Evolutionary conservation across 345 rosid species (phyloP).

Genomic region (Gossypium longicalyx): DNA sequence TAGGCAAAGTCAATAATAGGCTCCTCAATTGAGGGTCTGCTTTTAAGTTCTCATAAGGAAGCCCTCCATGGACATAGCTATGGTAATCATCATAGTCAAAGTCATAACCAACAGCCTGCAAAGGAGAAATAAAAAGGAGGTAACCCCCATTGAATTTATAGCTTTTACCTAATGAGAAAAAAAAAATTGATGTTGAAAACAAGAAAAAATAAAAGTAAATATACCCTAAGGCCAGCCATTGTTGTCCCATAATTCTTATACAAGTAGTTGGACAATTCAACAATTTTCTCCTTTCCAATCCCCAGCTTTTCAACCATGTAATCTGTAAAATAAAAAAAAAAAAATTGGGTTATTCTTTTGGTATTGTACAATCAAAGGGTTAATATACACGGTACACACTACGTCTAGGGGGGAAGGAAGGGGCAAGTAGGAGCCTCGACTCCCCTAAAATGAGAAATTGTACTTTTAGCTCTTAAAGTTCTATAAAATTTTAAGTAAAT

Average conservation of each 20-base stretch:
- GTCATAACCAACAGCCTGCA: conserved; percentile 89
- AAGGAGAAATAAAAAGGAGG: background rate
- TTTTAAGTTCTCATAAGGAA: conserved; percentile 84
- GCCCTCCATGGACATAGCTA: conserved; percentile 81
- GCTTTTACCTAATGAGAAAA: background rate
- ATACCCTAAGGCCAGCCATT: conserved; percentile 98
- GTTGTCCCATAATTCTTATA: conserved; percentile 97
- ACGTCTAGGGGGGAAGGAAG: no score
- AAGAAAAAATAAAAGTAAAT: conserved; percentile 1
- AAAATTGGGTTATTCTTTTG: no score
- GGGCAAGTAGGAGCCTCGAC: no score
- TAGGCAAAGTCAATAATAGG: conserved; percentile 67
- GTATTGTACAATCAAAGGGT: no score
- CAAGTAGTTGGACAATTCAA: conserved; percentile 56
- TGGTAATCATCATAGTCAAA: conserved; percentile 93
- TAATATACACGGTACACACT: no score
- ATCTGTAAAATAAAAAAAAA: conserved; percentile 33
- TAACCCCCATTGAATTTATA: background rate
- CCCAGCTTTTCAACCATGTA: conserved; percentile 86
- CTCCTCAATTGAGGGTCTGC: conserved; percentile 76
- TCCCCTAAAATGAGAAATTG: no score
- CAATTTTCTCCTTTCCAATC: conserved; percentile 53
- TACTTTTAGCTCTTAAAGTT: no score
- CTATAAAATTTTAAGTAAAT: no score
- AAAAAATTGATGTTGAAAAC: background rate